These are phyloP conservation scores for Elongisporangium prolatum DNA, from an alignment of 352 stramenopile species.

Conservation along the genomic window DNA sequence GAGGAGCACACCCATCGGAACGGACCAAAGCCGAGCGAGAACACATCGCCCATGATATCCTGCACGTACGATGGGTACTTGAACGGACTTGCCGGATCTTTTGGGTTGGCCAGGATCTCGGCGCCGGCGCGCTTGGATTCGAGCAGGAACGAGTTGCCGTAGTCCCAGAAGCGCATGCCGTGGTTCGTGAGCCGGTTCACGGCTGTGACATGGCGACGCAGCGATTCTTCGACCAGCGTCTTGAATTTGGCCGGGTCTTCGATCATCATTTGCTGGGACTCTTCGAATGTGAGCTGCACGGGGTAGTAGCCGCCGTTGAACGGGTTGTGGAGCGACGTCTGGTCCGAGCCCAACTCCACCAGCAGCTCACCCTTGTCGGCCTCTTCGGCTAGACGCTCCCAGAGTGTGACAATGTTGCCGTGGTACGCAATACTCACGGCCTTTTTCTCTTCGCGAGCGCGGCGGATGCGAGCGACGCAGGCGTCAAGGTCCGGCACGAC, in stretches of 20 bases:
- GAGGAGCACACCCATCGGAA: constrained; percentile 90
- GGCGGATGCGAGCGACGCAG: constrained; percentile 55
- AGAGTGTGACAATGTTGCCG: constrained; percentile 85
- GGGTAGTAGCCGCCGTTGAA: constrained; percentile 90
- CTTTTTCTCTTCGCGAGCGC: constrained; percentile 51
- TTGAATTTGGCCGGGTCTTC: constrained; percentile 74
- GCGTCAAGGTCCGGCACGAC: constrained; percentile 63
- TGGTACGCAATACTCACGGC: constrained; percentile 80
- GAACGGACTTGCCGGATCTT: constrained; percentile 61
- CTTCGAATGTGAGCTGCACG: constrained; percentile 76
- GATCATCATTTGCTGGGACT: constrained; percentile 78
- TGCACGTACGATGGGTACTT: constrained; percentile 88
- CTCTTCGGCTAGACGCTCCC: constrained; percentile 77
- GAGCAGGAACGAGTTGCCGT: constrained; percentile 88
- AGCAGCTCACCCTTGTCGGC: constrained; percentile 72
- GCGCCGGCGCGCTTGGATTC: constrained; percentile 79
- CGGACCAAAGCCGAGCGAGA: constrained; percentile 86
- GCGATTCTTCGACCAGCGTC: constrained; percentile 66
- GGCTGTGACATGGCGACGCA: constrained; percentile 71
- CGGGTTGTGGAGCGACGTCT: constrained; percentile 89
- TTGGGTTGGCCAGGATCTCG: constrained; percentile 56
- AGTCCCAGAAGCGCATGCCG: constrained; percentile 90
- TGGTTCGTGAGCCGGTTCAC: constrained; percentile 75
- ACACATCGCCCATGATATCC: constrained; percentile 91
- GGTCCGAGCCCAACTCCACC: constrained; percentile 84